Percentiles rank a stretch among this genome's conserved stretches.
phyloP scores from a whole-genome alignment of 495 filamentous ascomycete genomes.

The Annulohypoxylon moriforme region DNA sequence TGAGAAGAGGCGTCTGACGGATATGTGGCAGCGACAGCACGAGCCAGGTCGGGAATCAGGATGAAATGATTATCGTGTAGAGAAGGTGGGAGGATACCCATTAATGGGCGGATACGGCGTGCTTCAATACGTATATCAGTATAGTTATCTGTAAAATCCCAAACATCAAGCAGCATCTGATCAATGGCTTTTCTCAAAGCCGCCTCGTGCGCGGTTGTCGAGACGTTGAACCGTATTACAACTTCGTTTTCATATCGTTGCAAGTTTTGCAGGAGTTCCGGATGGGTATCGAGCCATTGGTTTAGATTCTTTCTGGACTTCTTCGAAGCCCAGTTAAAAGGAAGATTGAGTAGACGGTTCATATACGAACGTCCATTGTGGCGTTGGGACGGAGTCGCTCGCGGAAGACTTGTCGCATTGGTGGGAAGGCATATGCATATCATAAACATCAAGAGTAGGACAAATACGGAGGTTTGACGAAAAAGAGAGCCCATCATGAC shows the following conservation, averaged over 20 bases:
- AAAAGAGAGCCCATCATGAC: conserved; percentile 25
- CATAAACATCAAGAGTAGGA: conserved; percentile 19
- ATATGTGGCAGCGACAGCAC: conserved; percentile 81
- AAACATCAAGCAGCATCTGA: conserved; percentile 86
- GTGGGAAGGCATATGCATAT: conserved; percentile 15
- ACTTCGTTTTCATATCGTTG: conserved; percentile 79
- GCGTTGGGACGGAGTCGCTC: neutral
- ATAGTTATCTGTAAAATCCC: conserved; percentile 83
- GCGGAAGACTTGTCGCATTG: conserved; percentile 27
- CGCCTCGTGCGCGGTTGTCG: conserved; percentile 72
- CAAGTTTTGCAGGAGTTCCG: conserved; percentile 44
- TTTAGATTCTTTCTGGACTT: conserved; percentile 32
- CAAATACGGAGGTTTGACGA: conserved; percentile 13
- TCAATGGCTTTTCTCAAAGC: conserved; percentile 79
- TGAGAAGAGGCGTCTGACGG: conserved; percentile 58
- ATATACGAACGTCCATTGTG: conserved; percentile 32
- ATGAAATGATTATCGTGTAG: conserved; percentile 77
- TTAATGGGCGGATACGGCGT: conserved; percentile 81
- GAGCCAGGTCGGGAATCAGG: conserved; percentile 84
- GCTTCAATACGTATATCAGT: conserved; percentile 88
- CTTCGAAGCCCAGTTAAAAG: conserved; percentile 31
- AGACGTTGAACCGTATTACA: conserved; percentile 88
- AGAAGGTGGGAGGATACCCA: conserved; percentile 81
- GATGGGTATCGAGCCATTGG: conserved; percentile 47
- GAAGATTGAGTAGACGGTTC: conserved; percentile 40